A percentile compares a stretch with the other conserved stretches of the same genome.
These are phyloP conservation scores for Ustilago tritici DNA, from an alignment of 1,284 basidiomycete genomes.

Conservation along the genomic window DNA sequence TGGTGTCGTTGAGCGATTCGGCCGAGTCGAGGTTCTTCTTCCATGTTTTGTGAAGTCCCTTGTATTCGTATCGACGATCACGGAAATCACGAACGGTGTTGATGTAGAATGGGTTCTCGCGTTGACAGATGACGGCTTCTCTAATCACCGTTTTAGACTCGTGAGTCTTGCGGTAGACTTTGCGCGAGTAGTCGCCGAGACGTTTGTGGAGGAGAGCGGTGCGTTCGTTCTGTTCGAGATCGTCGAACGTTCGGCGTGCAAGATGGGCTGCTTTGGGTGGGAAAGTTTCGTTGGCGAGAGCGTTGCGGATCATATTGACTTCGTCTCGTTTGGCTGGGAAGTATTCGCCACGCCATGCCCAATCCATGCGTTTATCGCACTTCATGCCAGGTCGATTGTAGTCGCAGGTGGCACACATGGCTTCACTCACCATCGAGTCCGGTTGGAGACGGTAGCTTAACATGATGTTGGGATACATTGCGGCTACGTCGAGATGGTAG, in stretches of 20 bases:
- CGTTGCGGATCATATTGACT: conserved; percentile 98
- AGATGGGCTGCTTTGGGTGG: conserved; percentile 82
- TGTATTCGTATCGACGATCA: conserved; percentile 98
- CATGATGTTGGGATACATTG: conserved; percentile 99
- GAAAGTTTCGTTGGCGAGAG: conserved; percentile 92
- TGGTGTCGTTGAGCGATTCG: conserved; percentile 81
- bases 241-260: conserved; percentile 83
- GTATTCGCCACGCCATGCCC: conserved; percentile 99
- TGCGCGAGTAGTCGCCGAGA: conserved; percentile 96
- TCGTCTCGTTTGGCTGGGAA: conserved; percentile 98
- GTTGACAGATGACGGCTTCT: conserved; percentile 95
- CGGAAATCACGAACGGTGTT: conserved; percentile 97
- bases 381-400: conserved; percentile 95
- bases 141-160: conserved; percentile 95
- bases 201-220: conserved; percentile 94
- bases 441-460: conserved; percentile 98
- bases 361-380: conserved; percentile 92
- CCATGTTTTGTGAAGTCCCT: conserved; percentile 98
- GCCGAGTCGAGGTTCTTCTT: conserved; percentile 95
- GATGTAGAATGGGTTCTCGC: conserved; percentile 99
- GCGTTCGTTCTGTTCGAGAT: conserved; percentile 88
- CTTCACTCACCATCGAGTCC: conserved; percentile 96
- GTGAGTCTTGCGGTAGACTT: conserved; percentile 99
- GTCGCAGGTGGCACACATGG: conserved; percentile 97
- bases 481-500: conserved; percentile 98